Base-by-base conservation (phyloP, 1,284 basidiomycete species). In the Tetrapyrgos nigripes region DNA sequence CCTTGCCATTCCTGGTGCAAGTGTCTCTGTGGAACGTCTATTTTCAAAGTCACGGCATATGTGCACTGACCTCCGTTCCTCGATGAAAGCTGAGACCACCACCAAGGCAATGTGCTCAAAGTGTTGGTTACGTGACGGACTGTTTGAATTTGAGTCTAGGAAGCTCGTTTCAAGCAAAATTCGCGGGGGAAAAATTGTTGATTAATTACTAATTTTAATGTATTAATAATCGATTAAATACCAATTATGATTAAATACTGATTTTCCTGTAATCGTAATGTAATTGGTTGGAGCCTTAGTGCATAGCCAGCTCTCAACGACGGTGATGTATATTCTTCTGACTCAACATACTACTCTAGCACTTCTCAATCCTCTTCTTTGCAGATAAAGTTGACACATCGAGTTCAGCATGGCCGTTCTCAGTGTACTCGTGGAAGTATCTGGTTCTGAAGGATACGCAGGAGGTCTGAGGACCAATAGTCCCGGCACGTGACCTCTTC, bases 11-110 rank as follows among this genome's bases (percentile, higher is more conserved):
- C 66, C 65, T 0, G 68, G 64, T 17, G 68, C 68, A 11, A 70
- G 67, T 43, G 58, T 70, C 9, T 62, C 66, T 5, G 65, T 68
- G 4, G 66, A 71, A 50, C 57, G 62, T 0, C 57, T 71, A 2
- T 70, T 70, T 55, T 71, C 68, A 19, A 65, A 59, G 37, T 63
- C 60, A 29, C 60, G 60, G 24, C 63, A 65, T 55, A 67, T 65
- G 4, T 55, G 66, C 13, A 51, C 58, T 1, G 67, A 71, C 53
- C 35, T 50, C 1, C 63, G 63, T 0, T 64, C 64, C 1, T 67
- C 65, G 3, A 61, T 71, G 64, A 64, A 54, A 5, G 64, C 68
- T 6, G 27, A n/a, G n/a, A n/a, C n/a, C n/a, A n/a, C n/a, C n/a
- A n/a, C n/a, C n/a, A n/a, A n/a, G n/a, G n/a, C n/a, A 54, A 56